These are phyloP conservation scores for Entophlyctis luteolus DNA, from an alignment of 192 early-diverging fungal species.

Conservation along the genomic window DNA sequence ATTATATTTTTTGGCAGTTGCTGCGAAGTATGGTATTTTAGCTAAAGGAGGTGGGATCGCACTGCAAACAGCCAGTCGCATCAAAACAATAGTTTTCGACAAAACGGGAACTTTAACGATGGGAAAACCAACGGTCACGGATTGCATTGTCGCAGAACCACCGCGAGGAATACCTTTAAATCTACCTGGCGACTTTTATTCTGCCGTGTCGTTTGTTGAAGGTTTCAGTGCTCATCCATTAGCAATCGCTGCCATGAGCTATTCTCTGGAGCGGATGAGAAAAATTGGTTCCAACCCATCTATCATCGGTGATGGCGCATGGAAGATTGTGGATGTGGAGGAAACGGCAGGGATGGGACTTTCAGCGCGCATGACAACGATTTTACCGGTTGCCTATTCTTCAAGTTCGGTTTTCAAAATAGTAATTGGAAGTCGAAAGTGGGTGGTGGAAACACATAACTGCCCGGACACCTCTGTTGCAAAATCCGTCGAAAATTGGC, in stretches of 20 bases:
- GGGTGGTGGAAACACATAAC: slow-evolving; percentile 24
- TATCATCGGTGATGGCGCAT: slow-evolving; percentile 30
- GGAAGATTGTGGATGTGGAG: slow-evolving; percentile 36
- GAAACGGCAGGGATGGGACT: slow-evolving; percentile 70
- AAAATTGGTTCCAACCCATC: too few species aligned
- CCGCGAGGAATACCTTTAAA: too few species aligned
- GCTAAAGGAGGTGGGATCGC: slow-evolving; percentile 77
- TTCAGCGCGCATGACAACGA: slow-evolving; percentile 14
- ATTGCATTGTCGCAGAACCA: slow-evolving; percentile 1
- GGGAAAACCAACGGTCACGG: slow-evolving; percentile 64
- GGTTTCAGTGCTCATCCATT: slow-evolving; percentile 66
- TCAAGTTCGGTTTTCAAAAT: background rate
- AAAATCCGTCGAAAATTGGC: slow-evolving; percentile 40
- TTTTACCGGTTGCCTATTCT: background rate
- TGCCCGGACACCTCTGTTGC: background rate
- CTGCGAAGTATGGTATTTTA: slow-evolving; percentile 87
- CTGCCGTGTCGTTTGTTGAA: slow-evolving; percentile 31
- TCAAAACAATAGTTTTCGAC: slow-evolving; percentile 70
- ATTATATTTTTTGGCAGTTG: slow-evolving; percentile 48
- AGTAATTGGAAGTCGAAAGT: slow-evolving; percentile 30
- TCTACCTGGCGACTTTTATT: slow-evolving; percentile 33
- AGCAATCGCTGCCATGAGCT: slow-evolving; percentile 50
- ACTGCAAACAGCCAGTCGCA: slow-evolving; percentile 59
- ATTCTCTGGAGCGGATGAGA: slow-evolving; percentile 2
- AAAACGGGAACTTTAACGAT: slow-evolving; percentile 79